phyloP scores from a whole-genome alignment of 208 protist species.

The Wallacemonas rigidus region DNA sequence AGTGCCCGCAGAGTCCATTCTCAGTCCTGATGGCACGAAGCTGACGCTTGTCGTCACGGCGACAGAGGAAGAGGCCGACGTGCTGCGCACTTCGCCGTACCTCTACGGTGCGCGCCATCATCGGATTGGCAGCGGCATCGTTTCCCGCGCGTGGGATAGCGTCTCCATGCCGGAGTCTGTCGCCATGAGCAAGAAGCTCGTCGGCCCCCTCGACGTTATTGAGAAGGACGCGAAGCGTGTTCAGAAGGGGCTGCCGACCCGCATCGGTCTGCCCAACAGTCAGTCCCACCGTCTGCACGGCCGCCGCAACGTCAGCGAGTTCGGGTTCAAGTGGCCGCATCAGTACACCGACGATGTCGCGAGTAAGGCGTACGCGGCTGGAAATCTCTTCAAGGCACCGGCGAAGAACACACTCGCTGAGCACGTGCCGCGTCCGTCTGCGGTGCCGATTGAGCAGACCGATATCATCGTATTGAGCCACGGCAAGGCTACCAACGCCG shows the following conservation, averaged over 20 bases:
- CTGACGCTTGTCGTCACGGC: slow-evolving; percentile 65
- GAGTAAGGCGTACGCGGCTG: slow-evolving; percentile 58
- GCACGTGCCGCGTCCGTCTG: slow-evolving; percentile 53
- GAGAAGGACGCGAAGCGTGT: slow-evolving; percentile 60
- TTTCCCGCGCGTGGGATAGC: slow-evolving; percentile 83
- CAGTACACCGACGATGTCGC: slow-evolving; percentile 71
- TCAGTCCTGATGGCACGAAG: slow-evolving; percentile 49
- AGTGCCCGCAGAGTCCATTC: slow-evolving; percentile 65
- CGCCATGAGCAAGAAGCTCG: not conserved
- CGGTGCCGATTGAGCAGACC: slow-evolving; percentile 45
- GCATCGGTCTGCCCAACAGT: slow-evolving; percentile 62
- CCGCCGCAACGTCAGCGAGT: slow-evolving; percentile 74
- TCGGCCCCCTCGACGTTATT: slow-evolving; percentile 52
- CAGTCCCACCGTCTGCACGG: slow-evolving; percentile 77
- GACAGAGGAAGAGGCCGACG: slow-evolving; percentile 53
- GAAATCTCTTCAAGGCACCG: slow-evolving; percentile 73
- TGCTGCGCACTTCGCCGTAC: slow-evolving; percentile 59
- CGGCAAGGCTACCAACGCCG: slow-evolving; percentile 35
- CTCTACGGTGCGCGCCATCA: slow-evolving; percentile 85
- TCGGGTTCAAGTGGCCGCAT: slow-evolving; percentile 80
- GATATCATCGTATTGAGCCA: slow-evolving; percentile 69
- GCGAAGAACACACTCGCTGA: slow-evolving; percentile 45
- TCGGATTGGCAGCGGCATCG: slow-evolving; percentile 66
- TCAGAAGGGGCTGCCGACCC: slow-evolving; percentile 67
- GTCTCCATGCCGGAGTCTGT: slow-evolving; percentile 42